phyloP scores from a whole-genome alignment of 1,284 basidiomycete genomes.

The Boletus smithii region DNA sequence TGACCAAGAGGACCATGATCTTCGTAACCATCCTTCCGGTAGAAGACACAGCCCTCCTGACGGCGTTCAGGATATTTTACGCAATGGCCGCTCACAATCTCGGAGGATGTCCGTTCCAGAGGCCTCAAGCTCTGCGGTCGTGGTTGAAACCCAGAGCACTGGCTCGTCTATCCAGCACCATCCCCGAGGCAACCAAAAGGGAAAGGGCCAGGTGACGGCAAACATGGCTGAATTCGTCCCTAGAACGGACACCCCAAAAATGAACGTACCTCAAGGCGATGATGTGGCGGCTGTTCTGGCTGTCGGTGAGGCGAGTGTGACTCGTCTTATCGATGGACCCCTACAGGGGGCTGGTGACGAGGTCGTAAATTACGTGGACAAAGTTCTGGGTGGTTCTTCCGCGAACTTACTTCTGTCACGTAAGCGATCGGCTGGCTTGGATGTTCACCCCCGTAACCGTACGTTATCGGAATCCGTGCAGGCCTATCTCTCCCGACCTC shows the following conservation, averaged over 20 bases:
- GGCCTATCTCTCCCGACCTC: conserved; percentile 51
- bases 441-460: conserved; percentile 33
- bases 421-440: conserved; percentile 13
- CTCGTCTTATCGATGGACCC: neutral
- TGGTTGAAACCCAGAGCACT: neutral
- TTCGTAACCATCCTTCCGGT: conserved; percentile 1
- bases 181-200: conserved; percentile 17
- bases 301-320: neutral
- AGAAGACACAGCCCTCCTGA: conserved; percentile 2
- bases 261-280: neutral
- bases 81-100: neutral
- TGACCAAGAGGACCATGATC: neutral
- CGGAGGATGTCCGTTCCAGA: neutral
- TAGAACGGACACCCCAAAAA: neutral
- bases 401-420: conserved; percentile 15
- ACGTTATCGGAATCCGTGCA: conserved; percentile 49
- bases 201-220: too few relatives aligned
- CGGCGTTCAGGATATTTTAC: conserved; percentile 5
- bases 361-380: conserved; percentile 18
- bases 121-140: neutral
- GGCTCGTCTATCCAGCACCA: neutral
- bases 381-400: conserved; percentile 13
- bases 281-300: neutral
- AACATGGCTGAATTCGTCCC: too few relatives aligned
- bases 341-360: too few relatives aligned